These are phyloP conservation scores for Saposhnikovia divaricata DNA, from an alignment of 129 eudicot genomes.

Conservation along the genomic window DNA sequence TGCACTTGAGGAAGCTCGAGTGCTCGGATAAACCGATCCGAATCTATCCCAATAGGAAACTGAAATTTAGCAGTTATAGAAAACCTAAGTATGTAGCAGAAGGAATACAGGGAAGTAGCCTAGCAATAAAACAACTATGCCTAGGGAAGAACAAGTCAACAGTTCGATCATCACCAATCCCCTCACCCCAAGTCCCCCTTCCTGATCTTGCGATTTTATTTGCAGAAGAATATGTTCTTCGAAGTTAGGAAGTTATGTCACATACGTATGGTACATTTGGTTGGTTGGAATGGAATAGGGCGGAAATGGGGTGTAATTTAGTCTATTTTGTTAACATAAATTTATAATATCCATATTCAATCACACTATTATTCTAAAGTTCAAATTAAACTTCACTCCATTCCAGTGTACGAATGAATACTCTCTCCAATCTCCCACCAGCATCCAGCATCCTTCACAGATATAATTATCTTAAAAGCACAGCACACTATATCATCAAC, in stretches of 20 bases:
- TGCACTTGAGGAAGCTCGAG: slow-evolving; percentile 58
- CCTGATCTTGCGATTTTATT: background rate
- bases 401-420: no score
- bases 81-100: slow-evolving; percentile 14
- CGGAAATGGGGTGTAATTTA: background rate
- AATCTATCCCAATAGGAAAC: slow-evolving; percentile 98
- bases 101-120: background rate
- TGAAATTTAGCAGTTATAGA: slow-evolving; percentile 23
- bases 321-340: background rate
- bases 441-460: no score
- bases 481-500: no score
- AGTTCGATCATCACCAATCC: background rate
- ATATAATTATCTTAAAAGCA: no score
- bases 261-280: background rate
- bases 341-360: background rate
- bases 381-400: no score
- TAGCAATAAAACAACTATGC: background rate
- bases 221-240: background rate
- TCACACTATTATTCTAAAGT: no score
- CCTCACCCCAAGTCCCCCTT: background rate
- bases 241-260: slow-evolving; percentile 7
- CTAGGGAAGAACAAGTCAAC: background rate
- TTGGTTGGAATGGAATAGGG: background rate
- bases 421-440: no score
- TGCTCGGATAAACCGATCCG: slow-evolving; percentile 77